Evolutionary conservation across 192 early-diverging fungal genomes (phyloP), one percentile per base, ranked within the genome.

Genomic region (Funneliformis mosseae): DNA sequence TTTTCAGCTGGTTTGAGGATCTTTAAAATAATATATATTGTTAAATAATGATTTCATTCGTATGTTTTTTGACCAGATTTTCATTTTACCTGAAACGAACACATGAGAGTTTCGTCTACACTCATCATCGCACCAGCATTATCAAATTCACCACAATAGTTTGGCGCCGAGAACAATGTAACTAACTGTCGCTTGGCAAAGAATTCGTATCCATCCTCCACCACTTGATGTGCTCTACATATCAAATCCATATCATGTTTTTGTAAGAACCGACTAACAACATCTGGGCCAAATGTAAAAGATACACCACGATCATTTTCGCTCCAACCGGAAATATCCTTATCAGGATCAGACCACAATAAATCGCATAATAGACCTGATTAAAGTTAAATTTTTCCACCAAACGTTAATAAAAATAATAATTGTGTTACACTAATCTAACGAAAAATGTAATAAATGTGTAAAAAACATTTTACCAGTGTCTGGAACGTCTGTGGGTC

Each of bases 121-220:
- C 93, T 95, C 94, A 95, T 95, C 93, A 95, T 95, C 5, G 94
- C 94, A 39, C 94, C 94, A 21, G 93, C 93, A 82, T 95, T 95
- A 76, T 95, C 94, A 81, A 95, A 95, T 82, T 95, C 94, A 28
- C 96, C 96, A 82, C 97, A 98, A 80, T 97, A 98, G 82, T 97
- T 97, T n/a, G 97, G 97, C 41, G 96, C 97, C 25, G 94, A 96
- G 83, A 99, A 99, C 78, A 99, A 85, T 9, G 97, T 99, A 55
- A 99, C 97, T 55, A 99, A 83, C 82, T 97, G 94, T 60, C 97
- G 90, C 86, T 97, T 97, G 66, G 96, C 96, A 90, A 99, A 99
- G 84, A 99, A 99, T 85, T 99, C 97, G 82, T 99, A 99, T 18
- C 97, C 97, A 85, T 99, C 97, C 83, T 99, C 97, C 10, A 97